A percentile compares a stretch with the other conserved stretches of the same genome.
phyloP scores from a whole-genome alignment of 78 protist genomes.

The Chrysochromulina tobinii region DNA sequence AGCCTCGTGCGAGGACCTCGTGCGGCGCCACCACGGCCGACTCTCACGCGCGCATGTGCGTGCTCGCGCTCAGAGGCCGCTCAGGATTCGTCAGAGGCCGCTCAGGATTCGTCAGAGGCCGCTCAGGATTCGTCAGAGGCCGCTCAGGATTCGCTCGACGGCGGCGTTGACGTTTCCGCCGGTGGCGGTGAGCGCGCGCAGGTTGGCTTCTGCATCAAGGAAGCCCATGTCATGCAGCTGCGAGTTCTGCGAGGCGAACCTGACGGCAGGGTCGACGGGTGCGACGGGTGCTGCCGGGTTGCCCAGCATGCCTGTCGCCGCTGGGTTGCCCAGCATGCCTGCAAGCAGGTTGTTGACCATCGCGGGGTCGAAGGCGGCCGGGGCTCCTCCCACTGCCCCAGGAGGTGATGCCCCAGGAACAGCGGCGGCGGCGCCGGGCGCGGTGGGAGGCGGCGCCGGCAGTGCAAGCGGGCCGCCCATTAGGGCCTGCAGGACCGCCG shows the following conservation, averaged over 20 bases:
- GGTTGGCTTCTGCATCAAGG: neutral
- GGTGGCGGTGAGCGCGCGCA: neutral
- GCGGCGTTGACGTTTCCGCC: slow-evolving; percentile 27
- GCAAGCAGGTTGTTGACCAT: neutral
- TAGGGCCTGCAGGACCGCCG: no score
- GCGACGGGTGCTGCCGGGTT: neutral
- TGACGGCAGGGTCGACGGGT: neutral
- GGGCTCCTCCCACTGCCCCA: no score
- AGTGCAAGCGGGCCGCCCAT: neutral
- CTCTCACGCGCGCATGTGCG: no score
- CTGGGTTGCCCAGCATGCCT: neutral
- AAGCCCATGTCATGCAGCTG: slow-evolving; percentile 39
- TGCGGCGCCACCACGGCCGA: no score
- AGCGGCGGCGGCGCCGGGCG: neutral
- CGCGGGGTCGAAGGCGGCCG: neutral
- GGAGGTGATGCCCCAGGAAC: no score
- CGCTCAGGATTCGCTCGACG: slow-evolving; percentile 21
- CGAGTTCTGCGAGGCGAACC: neutral
- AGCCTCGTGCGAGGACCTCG: no score
- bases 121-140: slow-evolving; percentile 9
- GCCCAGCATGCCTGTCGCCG: neutral
- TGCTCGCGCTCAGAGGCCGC: no score
- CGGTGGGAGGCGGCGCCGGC: neutral
- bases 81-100: no score
- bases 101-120: no score